phyloP scores from a whole-genome alignment of 2,329 filamentous ascomycete genomes.

The Xylariaceae sp. region DNA sequence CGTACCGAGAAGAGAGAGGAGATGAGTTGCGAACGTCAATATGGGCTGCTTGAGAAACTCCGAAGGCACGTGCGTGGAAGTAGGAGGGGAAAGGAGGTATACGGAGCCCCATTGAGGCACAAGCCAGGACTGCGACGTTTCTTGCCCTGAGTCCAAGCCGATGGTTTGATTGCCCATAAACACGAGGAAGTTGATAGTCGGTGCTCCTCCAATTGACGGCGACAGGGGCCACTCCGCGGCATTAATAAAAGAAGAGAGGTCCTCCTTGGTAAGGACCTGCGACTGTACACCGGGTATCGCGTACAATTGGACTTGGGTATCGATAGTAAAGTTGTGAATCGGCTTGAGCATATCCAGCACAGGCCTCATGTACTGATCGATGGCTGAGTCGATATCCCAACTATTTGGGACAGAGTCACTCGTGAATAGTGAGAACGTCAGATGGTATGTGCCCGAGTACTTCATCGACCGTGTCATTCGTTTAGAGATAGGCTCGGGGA shows the following conservation, averaged over 20 bases:
- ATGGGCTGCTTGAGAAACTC: constrained; percentile 71
- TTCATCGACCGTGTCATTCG: constrained; percentile 81
- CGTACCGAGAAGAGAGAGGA: constrained; percentile 80
- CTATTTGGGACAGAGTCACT: constrained; percentile 70
- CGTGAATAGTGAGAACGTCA: constrained; percentile 93
- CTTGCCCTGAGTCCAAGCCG: constrained; percentile 38
- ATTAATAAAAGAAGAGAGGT: constrained; percentile 92
- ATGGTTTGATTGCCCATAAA: constrained; percentile 80
- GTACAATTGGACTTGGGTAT: constrained; percentile 93
- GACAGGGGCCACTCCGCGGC: constrained; percentile 96
- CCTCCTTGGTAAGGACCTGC: constrained; percentile 69
- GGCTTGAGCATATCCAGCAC: constrained; percentile 71
- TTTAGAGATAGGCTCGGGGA: constrained; percentile 53
- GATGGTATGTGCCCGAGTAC: constrained; percentile 87
- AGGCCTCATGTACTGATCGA: constrained; percentile 75
- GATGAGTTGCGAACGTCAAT: constrained; percentile 83
- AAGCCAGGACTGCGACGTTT: constrained; percentile 67
- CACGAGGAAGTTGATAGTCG: constrained; percentile 92
- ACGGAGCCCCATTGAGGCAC: constrained; percentile 90
- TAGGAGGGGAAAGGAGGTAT: constrained; percentile 49
- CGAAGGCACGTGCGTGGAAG: constrained; percentile 50
- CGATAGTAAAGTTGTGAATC: constrained; percentile 92
- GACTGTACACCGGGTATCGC: constrained; percentile 62
- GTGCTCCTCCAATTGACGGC: constrained; percentile 85
- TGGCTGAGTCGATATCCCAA: constrained; percentile 83